These are phyloP conservation scores for Trypanosoma scelopori DNA, from an alignment of 208 protist species.

Conservation along the genomic window DNA sequence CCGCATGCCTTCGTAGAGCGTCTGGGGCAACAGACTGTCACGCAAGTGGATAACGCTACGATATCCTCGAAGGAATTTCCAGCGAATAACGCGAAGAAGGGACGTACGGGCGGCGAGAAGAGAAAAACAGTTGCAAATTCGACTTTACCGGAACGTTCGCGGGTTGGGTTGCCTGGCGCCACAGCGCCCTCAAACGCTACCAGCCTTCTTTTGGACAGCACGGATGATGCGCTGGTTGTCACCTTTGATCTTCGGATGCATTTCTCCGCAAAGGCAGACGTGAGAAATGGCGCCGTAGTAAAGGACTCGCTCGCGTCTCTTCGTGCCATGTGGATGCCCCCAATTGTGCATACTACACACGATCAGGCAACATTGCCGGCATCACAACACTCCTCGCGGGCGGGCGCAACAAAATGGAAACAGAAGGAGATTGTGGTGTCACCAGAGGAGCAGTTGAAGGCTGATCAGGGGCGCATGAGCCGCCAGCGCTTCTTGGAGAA, in stretches of 20 bases:
- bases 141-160: background rate
- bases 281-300: slow-evolving; percentile 31
- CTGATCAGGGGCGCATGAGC: slow-evolving; percentile 43
- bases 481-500: slow-evolving; percentile 62
- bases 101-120: slow-evolving; percentile 9
- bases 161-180: background rate
- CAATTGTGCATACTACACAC: slow-evolving; percentile 9
- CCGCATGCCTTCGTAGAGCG: slow-evolving; percentile 43
- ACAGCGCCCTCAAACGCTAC: slow-evolving; percentile 1
- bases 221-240: slow-evolving; percentile 36
- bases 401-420: slow-evolving; percentile 4
- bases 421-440: slow-evolving; percentile 26
- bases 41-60: slow-evolving; percentile 9
- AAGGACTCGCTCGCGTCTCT: slow-evolving; percentile 28
- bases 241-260: slow-evolving; percentile 44
- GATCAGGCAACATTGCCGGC: slow-evolving; percentile 1
- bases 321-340: slow-evolving; percentile 17
- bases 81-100: slow-evolving; percentile 10
- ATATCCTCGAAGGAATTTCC: slow-evolving; percentile 1
- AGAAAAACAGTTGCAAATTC: slow-evolving; percentile 13
- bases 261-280: slow-evolving; percentile 50
- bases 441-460: slow-evolving; percentile 41
- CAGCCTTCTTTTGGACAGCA: slow-evolving; percentile 35
- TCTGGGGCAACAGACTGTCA: slow-evolving; percentile 23
- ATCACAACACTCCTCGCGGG: background rate